phyloP scores from a whole-genome alignment of 768 basidiomycete species.

The Tylopilus felleus region DNA sequence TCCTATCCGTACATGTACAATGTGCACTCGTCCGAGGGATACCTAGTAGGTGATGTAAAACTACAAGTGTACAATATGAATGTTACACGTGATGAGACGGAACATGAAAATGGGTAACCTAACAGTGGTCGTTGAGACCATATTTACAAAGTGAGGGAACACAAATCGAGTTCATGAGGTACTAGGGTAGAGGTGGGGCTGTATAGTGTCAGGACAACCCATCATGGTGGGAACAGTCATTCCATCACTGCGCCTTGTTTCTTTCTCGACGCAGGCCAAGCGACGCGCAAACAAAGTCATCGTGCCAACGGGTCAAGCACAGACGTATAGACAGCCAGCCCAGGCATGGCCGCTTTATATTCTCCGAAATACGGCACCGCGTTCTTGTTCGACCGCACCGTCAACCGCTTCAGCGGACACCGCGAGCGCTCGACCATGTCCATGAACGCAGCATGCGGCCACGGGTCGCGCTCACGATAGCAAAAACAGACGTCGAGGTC shows the following conservation, averaged over 20 bases:
- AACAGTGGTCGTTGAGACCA: background rate
- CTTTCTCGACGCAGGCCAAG: too few relatives aligned
- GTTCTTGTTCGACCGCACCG: conserved; percentile 24
- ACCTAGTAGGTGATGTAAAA: background rate
- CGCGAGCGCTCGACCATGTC: conserved; percentile 24
- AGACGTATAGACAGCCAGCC: conserved; percentile 17
- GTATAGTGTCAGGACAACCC: background rate
- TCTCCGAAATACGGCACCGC: conserved; percentile 21
- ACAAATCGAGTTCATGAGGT: background rate
- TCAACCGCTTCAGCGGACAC: conserved; percentile 22
- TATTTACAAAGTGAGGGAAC: background rate
- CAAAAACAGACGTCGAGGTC: conserved; percentile 33
- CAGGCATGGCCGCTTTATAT: conserved; percentile 21
- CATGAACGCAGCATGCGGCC: conserved; percentile 28
- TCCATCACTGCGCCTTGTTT: too few relatives aligned
- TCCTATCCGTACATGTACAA: too few relatives aligned
- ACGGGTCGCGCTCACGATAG: conserved; percentile 26
- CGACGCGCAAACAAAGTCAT: too few relatives aligned
- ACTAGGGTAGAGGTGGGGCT: background rate
- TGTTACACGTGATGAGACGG: background rate
- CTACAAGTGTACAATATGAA: background rate
- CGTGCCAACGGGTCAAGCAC: background rate
- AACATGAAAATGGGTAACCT: background rate
- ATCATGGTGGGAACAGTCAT: too few relatives aligned
- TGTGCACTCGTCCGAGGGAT: too few relatives aligned